Base-by-base conservation (phyloP, 2,329 filamentous ascomycete species). In the Verticillium longisporum region DNA sequence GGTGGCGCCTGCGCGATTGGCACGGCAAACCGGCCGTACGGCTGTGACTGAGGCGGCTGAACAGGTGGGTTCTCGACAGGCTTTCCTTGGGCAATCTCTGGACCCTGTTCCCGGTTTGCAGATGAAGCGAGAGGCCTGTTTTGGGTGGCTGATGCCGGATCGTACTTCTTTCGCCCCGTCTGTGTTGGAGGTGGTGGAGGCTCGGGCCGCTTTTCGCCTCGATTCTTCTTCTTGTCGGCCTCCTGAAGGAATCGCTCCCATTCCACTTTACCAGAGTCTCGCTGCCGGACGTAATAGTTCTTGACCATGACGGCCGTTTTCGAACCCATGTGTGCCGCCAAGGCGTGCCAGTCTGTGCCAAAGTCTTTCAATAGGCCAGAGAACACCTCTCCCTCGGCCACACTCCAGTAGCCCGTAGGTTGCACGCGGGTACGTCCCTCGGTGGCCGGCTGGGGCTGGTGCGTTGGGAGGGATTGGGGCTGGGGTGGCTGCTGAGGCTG, bases 261-360 rank as follows among this genome's bases (percentile, higher is more conserved):
- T 58, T 87, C 84, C 2, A 76, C 73, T 66, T 84, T 84, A 18
- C 77, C 75, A 63, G 81, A 78, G 65, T 88, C 86, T 68, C 86
- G 84, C 67, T 87, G 83, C 4, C 87, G 81, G 31, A 82, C 79
- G 66, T 84, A 89, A 68, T 87, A 89, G 68, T 90, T 90, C 68
- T 88, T 88, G 31, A 89, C 86, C 91, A 95, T 95, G n/a, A 90
- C 89, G 61, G 88, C 83, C 18, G 91, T 94, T 75, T 94, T 94
- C 4, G 90, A 91, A 57, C 88, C 88, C 88, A 95, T 92, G 68
- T 91, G 86, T 58, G 80, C 80, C 50, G 91, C 88, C 73, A 94
- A 94, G 4, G 83, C 84, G 57, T 78, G 78, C 85, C 90, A 95
- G 71, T 95, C 90, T 15, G 88, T 91, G 61, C 91, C 91, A 75